Conservation (phyloP, 805 yeast genomes). For the Priceomyces fermenticarens region DNA sequence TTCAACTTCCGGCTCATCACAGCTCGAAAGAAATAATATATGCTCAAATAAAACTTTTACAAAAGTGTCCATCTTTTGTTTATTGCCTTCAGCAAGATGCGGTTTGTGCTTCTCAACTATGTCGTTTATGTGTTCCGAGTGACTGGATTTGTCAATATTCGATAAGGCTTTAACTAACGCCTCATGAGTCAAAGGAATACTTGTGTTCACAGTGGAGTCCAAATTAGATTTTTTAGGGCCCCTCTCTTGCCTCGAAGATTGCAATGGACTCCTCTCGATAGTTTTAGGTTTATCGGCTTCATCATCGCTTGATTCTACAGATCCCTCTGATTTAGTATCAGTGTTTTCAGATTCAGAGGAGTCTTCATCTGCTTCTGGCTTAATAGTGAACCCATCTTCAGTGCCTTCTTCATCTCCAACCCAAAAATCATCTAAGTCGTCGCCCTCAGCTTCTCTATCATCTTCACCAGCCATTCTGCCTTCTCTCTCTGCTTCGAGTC, state of each 20-base stretch:
- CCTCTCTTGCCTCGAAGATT: constrained; percentile 5
- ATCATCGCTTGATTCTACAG: constrained; percentile 15
- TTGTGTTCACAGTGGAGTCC: constrained; percentile 6
- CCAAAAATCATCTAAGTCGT: constrained; percentile 72
- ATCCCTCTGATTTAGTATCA: constrained; percentile 18
- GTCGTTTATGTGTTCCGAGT: constrained; percentile 47
- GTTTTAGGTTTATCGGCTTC: constrained; percentile 1
- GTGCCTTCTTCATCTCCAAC: constrained; percentile 47
- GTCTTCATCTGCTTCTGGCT: constrained; percentile 35
- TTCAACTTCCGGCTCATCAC: constrained; percentile 19
- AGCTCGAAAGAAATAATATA: constrained; percentile 47
- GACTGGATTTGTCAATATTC: constrained; percentile 36
- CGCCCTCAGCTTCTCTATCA: constrained; percentile 56
- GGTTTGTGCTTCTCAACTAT: constrained; percentile 69
- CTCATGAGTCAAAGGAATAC: constrained; percentile 30
- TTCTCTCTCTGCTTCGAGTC: constrained; percentile 64
- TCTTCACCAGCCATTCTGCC: constrained; percentile 74
- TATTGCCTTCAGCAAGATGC: constrained; percentile 76
- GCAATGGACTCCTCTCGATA: constrained; percentile 5
- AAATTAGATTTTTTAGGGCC: constrained; percentile 2
- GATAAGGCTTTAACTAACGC: constrained; percentile 31
- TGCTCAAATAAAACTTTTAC: constrained; percentile 64
- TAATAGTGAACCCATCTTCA: constrained; percentile 40
- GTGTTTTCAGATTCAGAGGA: constrained; percentile 29
- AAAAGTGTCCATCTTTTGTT: constrained; percentile 64